Percentiles rank a stretch among this genome's conserved stretches.
These are phyloP conservation scores for Elsinoe batatas DNA, from an alignment of 2,329 filamentous ascomycete genomes.

Conservation along the genomic window DNA sequence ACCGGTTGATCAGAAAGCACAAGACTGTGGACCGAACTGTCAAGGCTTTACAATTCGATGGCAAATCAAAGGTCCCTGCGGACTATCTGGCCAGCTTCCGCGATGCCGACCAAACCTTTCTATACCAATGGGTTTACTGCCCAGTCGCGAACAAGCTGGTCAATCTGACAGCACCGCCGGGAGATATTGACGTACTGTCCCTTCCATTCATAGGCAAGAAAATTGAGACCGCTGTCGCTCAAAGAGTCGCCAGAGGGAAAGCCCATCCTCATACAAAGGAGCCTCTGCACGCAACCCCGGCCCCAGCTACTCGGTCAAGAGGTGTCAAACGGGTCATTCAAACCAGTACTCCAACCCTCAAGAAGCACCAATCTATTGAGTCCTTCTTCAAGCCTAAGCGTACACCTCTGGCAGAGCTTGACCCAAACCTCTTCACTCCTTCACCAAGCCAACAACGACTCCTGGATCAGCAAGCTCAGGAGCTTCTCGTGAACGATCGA, in stretches of 20 bases:
- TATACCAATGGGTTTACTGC: conserved; percentile 92
- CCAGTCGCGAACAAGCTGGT: conserved; percentile 61
- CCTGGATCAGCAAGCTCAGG: conserved; percentile 40
- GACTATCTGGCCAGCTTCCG: conserved; percentile 74
- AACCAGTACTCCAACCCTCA: conserved; percentile 39
- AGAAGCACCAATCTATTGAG: conserved; percentile 52
- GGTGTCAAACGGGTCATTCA: background rate
- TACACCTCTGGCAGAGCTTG: conserved; percentile 55
- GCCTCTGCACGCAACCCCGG: conserved; percentile 32
- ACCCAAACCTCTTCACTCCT: conserved; percentile 57
- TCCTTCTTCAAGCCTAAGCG: conserved; percentile 57
- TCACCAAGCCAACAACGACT: conserved; percentile 55
- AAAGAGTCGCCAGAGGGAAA: conserved; percentile 68
- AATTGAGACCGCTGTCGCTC: conserved; percentile 55
- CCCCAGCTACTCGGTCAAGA: background rate
- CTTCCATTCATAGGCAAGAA: conserved; percentile 74
- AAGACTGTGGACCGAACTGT: conserved; percentile 77
- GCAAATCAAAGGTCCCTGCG: conserved; percentile 68
- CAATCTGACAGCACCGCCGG: conserved; percentile 58
- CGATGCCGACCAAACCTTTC: conserved; percentile 82
- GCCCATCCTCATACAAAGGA: conserved; percentile 84
- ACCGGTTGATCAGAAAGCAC: conserved; percentile 81
- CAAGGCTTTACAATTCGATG: conserved; percentile 77
- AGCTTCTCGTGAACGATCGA: background rate
- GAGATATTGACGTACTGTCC: conserved; percentile 53